Base-by-base conservation (phyloP, 768 basidiomycete species). In the Scleroderma citrinum region DNA sequence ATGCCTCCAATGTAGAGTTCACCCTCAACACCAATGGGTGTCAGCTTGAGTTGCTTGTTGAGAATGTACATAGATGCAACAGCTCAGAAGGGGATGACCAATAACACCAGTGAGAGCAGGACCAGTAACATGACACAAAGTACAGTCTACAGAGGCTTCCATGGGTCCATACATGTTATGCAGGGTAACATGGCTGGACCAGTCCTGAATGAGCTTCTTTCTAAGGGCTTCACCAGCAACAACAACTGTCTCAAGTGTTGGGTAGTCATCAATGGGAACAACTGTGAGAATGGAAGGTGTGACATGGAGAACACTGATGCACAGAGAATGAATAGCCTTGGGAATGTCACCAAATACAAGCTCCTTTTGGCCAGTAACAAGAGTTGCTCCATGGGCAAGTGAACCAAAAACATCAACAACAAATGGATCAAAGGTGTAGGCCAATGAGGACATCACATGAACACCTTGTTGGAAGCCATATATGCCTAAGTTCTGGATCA, bases 111-210 rank as follows among this genome's bases (percentile, higher is more conserved):
- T 45, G 16, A 59, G 52, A 47, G 50, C 43, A 17, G 51, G 32
- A 7, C 40, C 21, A 5, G 47, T 51, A 50, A 63, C 55, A 26
- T 62, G 58, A 44, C 57, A 65, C 16, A 57, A 60, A 1, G 59
- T 55, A 30, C 63, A 64, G 44, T 65, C 63, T 16, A 66, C 58
- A 12, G 65, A 50, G 32, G 66, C 59, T 41, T 67, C 65, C 5
- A 66, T 67, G 11, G 65, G 65, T n/a, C 65, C 65, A 38, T 68
- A 68, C 60, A 62, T 65, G 51, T 67, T 67, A 35, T 56, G 63
- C 31, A 67, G 38, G 23, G 49, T 56, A 44, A 68, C 60, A 3
- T 36, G 56, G 30, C 50, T 47, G 2, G 56, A 59, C 62, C 60
- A 65, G 24, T 59, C 56, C 40, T 58, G 44, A 29, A 54, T 54